phyloP scores from a whole-genome alignment of 768 basidiomycete species.

The Russula lepida region DNA sequence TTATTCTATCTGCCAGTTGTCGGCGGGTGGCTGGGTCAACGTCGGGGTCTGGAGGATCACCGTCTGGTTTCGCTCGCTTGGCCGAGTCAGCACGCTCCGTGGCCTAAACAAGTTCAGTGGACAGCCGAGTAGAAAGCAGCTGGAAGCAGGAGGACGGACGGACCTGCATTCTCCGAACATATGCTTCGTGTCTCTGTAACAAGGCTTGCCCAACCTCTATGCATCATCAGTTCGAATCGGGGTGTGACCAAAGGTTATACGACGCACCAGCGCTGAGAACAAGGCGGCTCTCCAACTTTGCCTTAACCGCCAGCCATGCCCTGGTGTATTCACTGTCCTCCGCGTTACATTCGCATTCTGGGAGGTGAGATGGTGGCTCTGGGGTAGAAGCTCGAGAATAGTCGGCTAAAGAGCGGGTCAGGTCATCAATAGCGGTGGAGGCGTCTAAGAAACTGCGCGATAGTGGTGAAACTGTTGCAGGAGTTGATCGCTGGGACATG shows the following conservation, averaged over 20 bases:
- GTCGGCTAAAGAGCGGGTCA: constrained; percentile 62
- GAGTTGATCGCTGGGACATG: constrained; percentile 5
- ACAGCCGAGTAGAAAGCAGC: neutral
- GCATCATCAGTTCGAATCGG: neutral
- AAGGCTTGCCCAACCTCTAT: constrained; percentile 87
- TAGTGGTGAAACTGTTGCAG: constrained; percentile 26
- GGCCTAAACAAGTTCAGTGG: neutral
- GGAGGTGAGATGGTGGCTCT: constrained; percentile 40
- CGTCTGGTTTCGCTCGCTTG: neutral
- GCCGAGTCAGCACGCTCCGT: constrained; percentile 20
- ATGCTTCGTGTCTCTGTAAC: constrained; percentile 78
- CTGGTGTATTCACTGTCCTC: constrained; percentile 58
- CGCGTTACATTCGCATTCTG: constrained; percentile 57
- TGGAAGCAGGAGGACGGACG: constrained; percentile 27
- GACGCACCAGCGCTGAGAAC: constrained; percentile 79
- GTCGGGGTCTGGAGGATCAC: constrained; percentile 9
- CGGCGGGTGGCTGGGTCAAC: constrained; percentile 16
- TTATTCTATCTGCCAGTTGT: constrained; percentile 31
- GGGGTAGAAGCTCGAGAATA: constrained; percentile 72
- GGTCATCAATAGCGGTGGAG: constrained; percentile 59
- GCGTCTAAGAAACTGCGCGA: constrained; percentile 28
- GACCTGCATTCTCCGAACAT: constrained; percentile 63
- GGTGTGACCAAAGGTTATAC: neutral
- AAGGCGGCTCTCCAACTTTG: constrained; percentile 66
- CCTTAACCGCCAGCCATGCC: constrained; percentile 56